phyloP scores from a whole-genome alignment of 257 asterid species.

The Craterostigma plantagineum region DNA sequence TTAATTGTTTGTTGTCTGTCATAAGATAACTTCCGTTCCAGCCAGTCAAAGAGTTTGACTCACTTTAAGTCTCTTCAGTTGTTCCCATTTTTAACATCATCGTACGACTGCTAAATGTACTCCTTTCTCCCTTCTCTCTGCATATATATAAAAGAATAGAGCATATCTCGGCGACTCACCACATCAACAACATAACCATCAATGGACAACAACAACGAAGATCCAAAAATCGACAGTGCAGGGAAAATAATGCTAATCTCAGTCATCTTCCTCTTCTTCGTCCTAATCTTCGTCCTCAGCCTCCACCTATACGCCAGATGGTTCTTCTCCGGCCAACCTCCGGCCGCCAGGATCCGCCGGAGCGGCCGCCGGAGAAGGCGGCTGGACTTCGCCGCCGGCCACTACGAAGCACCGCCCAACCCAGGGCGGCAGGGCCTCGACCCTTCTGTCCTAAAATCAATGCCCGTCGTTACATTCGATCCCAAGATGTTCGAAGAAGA shows the following conservation, averaged over 20 bases:
- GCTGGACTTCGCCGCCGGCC: constrained; percentile 34
- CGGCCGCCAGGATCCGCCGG: constrained; percentile 10
- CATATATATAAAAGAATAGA: too few relatives aligned
- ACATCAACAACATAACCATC: too few relatives aligned
- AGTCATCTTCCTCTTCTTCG: constrained; percentile 28
- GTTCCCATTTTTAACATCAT: too few relatives aligned
- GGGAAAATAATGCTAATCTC: constrained; percentile 48
- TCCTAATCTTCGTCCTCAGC: constrained; percentile 26
- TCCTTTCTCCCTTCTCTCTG: too few relatives aligned
- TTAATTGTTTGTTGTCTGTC: too few relatives aligned
- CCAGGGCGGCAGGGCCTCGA: constrained; percentile 21
- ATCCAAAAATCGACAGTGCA: constrained; percentile 16
- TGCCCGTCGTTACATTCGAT: constrained; percentile 19
- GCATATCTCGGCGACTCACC: too few relatives aligned
- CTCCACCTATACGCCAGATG: constrained; percentile 50
- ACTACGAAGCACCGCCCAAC: constrained; percentile 8
- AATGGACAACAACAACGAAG: too few relatives aligned
- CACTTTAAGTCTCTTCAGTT: too few relatives aligned
- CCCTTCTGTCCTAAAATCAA: constrained; percentile 18
- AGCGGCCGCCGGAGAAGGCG: constrained; percentile 15
- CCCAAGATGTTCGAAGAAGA: constrained; percentile 18
- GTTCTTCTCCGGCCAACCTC: constrained; percentile 32
- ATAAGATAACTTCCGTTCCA: too few relatives aligned
- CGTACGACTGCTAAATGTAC: too few relatives aligned
- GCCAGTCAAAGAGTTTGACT: too few relatives aligned